Evolutionary conservation across 2,329 filamentous ascomycete genomes (phyloP), one percentile per base, ranked within the genome.

Genomic region (Fusarium annulatum): DNA sequence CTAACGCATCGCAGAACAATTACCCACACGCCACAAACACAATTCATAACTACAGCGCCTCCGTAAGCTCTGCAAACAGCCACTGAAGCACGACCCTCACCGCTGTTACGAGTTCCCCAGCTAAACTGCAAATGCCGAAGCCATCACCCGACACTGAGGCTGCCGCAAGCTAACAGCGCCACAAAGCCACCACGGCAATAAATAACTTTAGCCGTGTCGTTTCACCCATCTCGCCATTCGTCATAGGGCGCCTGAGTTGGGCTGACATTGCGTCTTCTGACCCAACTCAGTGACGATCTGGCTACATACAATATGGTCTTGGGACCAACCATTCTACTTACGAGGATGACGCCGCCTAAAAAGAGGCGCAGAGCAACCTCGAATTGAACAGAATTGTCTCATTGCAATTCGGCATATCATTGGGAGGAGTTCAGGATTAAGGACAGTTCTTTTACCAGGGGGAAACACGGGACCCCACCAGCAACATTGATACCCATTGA

Each of bases 401-500:
- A 48, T 55, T 33, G 7, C 30, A 61, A 10, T 23, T 39, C 42
- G 16, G 3, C 41, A 61, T 30, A 69, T 53, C 51, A 69, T 69
- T 43, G 51, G 51, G 52, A 69, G 67, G 65, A 69, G 67, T 69
- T 69, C 16, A 59, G 67, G 67, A 43, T 48, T 34, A 30, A 9
- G 38, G 38, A 52, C 23, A 34, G 28, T 39, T 36, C 26, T 52
- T 64, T 43, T 28, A 42, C 16, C 6, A n/a, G 34, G 23, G 65
- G 64, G 16, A 49, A 64, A 41, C 41, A 71, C 58, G 52, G 59
- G 16, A 69, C 65, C 65, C 59, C 30, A 41, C 46, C n/a, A 69
- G 66, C 49, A 53, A 64, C 21, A 69, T 56, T 59, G 67, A 69
- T 69, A 69, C 65, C 65, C 67, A 52, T 59, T 64, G 49, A 51